Evolutionary conservation across 2,329 filamentous ascomycete species (phyloP), one percentile per base, ranked within the genome.

Genomic region (Nemania sp.): DNA sequence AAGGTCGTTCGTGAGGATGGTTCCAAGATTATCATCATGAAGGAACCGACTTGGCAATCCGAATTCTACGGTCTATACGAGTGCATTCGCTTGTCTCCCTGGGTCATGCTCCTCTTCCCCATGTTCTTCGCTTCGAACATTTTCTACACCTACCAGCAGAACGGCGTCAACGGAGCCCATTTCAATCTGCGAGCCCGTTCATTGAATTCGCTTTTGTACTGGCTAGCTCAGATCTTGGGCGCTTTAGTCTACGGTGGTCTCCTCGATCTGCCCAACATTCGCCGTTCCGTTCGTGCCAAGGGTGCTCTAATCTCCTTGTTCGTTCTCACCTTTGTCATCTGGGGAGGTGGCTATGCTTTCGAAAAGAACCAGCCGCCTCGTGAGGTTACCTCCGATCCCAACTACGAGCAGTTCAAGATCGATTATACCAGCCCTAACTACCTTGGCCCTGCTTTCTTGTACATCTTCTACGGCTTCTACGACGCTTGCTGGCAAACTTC

Each of bases 401-500:
- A 30, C 2, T 68, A 62, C 19, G 57, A 61, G 15, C 9, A 7
- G 17, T 37, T 54, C 17, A 62, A 61, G 49, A 43, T 68, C 53
- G 86, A 90, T 68, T 90, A 83, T 80, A 77, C 72, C 6, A 74
- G 79, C 41, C 63, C 71, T n/a, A 79, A 79, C 45, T 91, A 86
- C 65, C 73, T 84, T 49, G 87, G 86, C 0, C 86, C 86, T 1
- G 88, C 91, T 79, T 87, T 91, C 70, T 74, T 91, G 50, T 91
- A 89, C 76, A 87, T 71, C 39, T 70, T 70, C 56, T 68, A 71
- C 57, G 68, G 68, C 31, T 66, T 70, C 34, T 69, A 67, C 61
- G 93, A 97, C 70, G 90, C 92, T 37, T 83, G 86, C 49, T 97
- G 91, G 87, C 93, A 97, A 77, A 93, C 91, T 0, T 86, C 80